Base-by-base conservation (phyloP, 805 yeast genomes). In the Kodamaea jinghongensis region DNA sequence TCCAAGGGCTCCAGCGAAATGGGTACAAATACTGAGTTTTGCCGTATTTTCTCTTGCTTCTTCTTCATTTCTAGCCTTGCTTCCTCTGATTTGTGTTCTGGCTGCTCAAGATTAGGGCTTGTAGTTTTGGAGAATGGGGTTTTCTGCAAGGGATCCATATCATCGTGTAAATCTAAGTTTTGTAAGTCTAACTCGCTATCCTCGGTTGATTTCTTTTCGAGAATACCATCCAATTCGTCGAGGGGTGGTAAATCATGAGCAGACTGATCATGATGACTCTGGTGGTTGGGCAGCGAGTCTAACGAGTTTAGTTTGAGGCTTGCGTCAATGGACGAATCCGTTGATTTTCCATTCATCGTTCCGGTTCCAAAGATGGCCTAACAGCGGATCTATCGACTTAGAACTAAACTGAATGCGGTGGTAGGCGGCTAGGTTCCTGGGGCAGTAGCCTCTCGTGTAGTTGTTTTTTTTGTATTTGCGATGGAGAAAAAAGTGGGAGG, bases 11-110 rank as follows among this genome's bases (percentile, higher is more conserved):
- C 15, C 13, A 47, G 47, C n/a, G 50, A 36, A 4, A 54, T 41
- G n/a, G 60, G 48, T 13, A 52, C 48, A 14, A 48, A 33, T 4
- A 42, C 28, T 17, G 50, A 44, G 28, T 51, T 48, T 16, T 43
- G 47, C 41, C 53, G 42, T 38, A 49, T 41, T 20, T 46, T 15
- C 16, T 37, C 28, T 32, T 31, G 35, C 17, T 29, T 26, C 27
- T 29, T 42, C 34, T 17, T 31, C 34, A 7, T 31, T 13, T 31
- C 20, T 17, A 4, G 6, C 34, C 12, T 16, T 23, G 23, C 14
- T 31, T 22, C 23, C 8, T 20, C 23, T 5, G 23, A 20, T 8
- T 20, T 5, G 23, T 6, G 23, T 5, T 20, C 23, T 20, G 5
- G 23, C 8, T 20, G 7, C 23, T 20, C 23, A 8, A 20, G 5